These are phyloP conservation scores for Cardamine chenopodiifolia DNA, from an alignment of 345 rosid species.

Conservation along the genomic window DNA sequence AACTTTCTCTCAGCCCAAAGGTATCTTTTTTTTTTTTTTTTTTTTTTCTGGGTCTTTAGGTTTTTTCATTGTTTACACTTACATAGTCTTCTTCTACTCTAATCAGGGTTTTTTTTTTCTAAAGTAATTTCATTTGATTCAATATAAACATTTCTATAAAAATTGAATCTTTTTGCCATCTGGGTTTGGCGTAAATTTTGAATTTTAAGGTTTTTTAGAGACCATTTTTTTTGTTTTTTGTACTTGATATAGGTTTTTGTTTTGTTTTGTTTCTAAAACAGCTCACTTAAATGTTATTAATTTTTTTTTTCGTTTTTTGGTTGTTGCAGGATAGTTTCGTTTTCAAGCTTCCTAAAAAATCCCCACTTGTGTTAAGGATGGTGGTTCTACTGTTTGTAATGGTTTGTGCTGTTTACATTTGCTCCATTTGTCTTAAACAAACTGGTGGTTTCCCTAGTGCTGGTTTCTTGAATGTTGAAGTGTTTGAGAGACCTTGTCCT, in stretches of 20 bases:
- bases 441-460: constrained; percentile 53
- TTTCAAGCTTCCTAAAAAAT: constrained; percentile 79
- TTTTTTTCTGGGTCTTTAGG: constrained; percentile 2
- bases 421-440: constrained; percentile 83
- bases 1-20: constrained; percentile 73
- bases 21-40: constrained; percentile 42
- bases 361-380: constrained; percentile 81
- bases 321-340: constrained; percentile 65
- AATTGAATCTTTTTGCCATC: constrained; percentile 20
- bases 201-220: not conserved
- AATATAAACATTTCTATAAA: constrained; percentile 8
- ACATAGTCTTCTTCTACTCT: constrained; percentile 40
- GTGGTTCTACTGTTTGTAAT: constrained; percentile 75
- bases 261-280: constrained; percentile 19
- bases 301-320: not conserved
- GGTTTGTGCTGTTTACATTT: constrained; percentile 84
- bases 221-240: not conserved
- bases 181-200: constrained; percentile 18
- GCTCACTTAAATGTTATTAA: not conserved
- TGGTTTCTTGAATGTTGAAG: constrained; percentile 57
- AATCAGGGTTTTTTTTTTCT: constrained; percentile 33
- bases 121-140: constrained; percentile 21
- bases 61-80: constrained; percentile 7
- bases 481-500: constrained; percentile 65
- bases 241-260: constrained; percentile 6